Evolutionary conservation across 1,284 basidiomycete genomes (phyloP), one percentile per base, ranked within the genome.

Genomic region (Ceratobasidium theobromae): DNA sequence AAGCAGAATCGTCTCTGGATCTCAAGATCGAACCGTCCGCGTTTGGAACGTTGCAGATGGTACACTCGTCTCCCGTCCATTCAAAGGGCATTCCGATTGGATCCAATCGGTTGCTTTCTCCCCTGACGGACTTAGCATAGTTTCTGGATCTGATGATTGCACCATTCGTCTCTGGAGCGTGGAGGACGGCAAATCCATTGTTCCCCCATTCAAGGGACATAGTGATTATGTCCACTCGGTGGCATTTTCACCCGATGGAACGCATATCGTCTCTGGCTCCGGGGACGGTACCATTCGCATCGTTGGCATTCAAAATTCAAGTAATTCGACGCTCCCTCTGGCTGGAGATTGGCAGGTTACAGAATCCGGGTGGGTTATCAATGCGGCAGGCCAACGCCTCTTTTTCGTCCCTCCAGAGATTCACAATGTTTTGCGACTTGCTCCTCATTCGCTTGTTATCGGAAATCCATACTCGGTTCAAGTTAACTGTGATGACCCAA

Each of bases 21-120:
- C 57, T 27, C 6, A 5, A 11, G 57, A 60, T 21, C 27, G 8
- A 8, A 48, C 11, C n/a, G 18, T 60, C 11, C 41, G 57, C 9
- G 16, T 60, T 4, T 60, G 57, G 57, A 21, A 48, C 23, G 57
- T 33, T n/a, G 16, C n/a, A 5, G 38, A 28, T n/a, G 57, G 57
- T 3, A 12, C 14, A 16, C 8, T 25, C 12, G 41, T 60, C 27
- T 12, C 4, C 28, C 8, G 16, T 16, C 9, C 40, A 48, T 21
- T 21, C 12, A 16, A 21, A 33, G 57, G 27, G 4, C 41, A 46
- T 48, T 5, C 32, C 27, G 23, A 30, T 27, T 5, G 58, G 2
- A 45, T 60, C 57, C 12, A 12, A 2, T 57, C 30, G 14, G 27
- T 57, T 25, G 49, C 11, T 2, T 28, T 30, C 12, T 52, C 49